These are phyloP conservation scores for Jaapia argillacea DNA, from an alignment of 768 basidiomycete species.

Conservation along the genomic window DNA sequence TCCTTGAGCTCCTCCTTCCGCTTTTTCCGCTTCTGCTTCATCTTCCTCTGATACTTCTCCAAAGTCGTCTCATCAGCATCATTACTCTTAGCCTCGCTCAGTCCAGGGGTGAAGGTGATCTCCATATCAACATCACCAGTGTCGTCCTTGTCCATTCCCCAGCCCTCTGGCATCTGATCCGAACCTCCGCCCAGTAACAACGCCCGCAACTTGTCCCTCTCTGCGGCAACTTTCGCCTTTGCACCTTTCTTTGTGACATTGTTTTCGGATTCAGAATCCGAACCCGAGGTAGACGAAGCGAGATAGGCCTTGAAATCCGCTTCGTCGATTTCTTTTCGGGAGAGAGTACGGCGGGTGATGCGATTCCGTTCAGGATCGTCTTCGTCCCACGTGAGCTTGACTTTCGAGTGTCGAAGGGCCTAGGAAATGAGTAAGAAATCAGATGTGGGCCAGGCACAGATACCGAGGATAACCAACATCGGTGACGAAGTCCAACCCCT, in stretches of 20 bases:
- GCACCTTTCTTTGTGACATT: conserved; percentile 30
- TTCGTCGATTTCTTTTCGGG: conserved; percentile 83
- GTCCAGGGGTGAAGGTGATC: conserved; percentile 87
- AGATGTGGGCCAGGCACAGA: not conserved
- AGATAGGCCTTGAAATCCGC: conserved; percentile 66
- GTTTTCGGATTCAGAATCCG: conserved; percentile 60
- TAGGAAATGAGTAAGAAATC: conserved; percentile 17
- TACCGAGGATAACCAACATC: conserved; percentile 58
- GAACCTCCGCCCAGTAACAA: conserved; percentile 61
- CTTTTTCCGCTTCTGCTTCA: conserved; percentile 80
- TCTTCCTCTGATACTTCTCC: conserved; percentile 82
- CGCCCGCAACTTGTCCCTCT: conserved; percentile 66
- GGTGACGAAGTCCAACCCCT: conserved; percentile 82
- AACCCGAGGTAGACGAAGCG: conserved; percentile 35
- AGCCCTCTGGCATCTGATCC: conserved; percentile 75
- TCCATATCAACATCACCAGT: conserved; percentile 73
- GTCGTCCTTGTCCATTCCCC: conserved; percentile 36
- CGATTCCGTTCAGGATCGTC: conserved; percentile 85
- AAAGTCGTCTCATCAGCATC: conserved; percentile 76
- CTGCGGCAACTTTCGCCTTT: conserved; percentile 31
- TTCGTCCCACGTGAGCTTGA: conserved; percentile 97
- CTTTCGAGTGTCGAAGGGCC: conserved; percentile 97
- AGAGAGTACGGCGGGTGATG: conserved; percentile 68
- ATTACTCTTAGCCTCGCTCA: conserved; percentile 41
- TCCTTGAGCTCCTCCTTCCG: conserved; percentile 60